Evolutionary conservation across 225 moss, liverwort and hornwort species (phyloP), one percentile per base, ranked within the genome.

Genomic region (Polytrichum commune): DNA sequence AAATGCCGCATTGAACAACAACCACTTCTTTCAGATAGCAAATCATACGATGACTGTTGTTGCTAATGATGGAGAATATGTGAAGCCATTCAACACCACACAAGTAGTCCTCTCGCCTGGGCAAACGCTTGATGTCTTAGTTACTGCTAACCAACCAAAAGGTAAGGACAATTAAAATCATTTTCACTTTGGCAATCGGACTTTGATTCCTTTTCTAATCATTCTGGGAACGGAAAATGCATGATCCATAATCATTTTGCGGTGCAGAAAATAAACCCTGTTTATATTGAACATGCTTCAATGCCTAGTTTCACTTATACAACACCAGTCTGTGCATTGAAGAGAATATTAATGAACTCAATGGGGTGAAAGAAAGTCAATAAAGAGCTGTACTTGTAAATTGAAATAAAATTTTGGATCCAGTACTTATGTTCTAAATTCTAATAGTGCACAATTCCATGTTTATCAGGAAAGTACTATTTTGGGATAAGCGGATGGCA

Each of bases 11-110:
- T 33, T 78, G 24, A 68, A 73, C 60, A 60, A 27, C 35, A 67
- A 73, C 60, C 22, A 60, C 8, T 73, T 58, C 53, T 78, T 78
- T 54, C 4, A 55, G 19, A 67, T 78, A 1, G 65, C 66, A 33
- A 61, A 78, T 46, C 85, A 86, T 57, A 74, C 65, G 18, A 27
- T 86, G 63, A 86, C 82, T 4, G 82, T 86, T 4, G 85, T 86
- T 25, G 82, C 79, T 30, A 77, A 65, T 5, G 79, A 82, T 18
- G 79, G 79, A 5, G 53, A 62, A 8, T 82, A 78, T 62, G 78
- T 82, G 28, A 75, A 81, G 73, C 85, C 81, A 0, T 78, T 85
- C 35, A 58, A n/a, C 8, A 38, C 79, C 68, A 57, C 60, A 53
- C 65, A 81, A 23, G 38, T 85, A 6, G 82, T 78, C 25, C 60